Evolutionary conservation across 148 eudicot species (phyloP).

Genomic region (Vaccinium macrocarpon): DNA sequence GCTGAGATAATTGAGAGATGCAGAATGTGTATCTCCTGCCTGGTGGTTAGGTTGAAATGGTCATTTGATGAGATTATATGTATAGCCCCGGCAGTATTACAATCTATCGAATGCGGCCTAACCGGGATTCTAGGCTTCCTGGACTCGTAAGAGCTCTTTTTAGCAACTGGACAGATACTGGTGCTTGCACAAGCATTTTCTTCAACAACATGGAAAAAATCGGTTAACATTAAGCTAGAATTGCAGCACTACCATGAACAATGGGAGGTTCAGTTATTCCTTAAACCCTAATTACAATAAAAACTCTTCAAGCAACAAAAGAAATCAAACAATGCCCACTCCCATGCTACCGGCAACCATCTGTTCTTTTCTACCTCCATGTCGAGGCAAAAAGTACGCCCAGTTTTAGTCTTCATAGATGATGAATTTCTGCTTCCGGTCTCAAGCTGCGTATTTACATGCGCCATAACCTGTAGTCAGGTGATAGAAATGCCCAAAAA

Average conservation of each 20-base stretch:
- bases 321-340: neutral
- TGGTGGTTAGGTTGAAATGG: too few species aligned
- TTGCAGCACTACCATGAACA: neutral
- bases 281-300: neutral
- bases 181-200: neutral
- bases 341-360: too few species aligned
- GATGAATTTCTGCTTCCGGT: neutral
- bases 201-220: neutral
- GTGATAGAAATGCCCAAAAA: neutral
- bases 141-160: too few species aligned
- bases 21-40: neutral
- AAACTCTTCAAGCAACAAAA: neutral
- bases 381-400: neutral
- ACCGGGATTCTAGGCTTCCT: too few species aligned
- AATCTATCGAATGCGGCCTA: too few species aligned
- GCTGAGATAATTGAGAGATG: neutral
- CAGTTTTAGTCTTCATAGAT: neutral
- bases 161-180: neutral
- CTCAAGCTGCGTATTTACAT: neutral
- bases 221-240: neutral
- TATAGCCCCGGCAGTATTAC: too few species aligned
- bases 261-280: neutral
- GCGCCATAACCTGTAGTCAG: constrained; percentile 11
- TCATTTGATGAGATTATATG: too few species aligned
- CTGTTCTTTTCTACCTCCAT: neutral